A percentile compares a stretch with the other conserved stretches of the same genome.
Conservation (phyloP, 495 filamentous ascomycete genomes). For the Neurospora tetraspora region DNA sequence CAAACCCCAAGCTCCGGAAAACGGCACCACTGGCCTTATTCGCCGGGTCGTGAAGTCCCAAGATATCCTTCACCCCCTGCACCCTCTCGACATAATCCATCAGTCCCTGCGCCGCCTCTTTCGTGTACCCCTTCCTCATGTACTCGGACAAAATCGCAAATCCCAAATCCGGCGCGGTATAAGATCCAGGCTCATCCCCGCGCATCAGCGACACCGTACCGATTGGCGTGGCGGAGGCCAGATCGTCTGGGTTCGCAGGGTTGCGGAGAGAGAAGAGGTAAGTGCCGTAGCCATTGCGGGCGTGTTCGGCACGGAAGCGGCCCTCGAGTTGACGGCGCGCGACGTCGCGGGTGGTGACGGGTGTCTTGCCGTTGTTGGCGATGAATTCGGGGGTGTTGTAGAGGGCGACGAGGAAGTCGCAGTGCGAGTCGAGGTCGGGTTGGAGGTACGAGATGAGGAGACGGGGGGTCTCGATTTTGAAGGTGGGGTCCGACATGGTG, state of each 20-base stretch:
- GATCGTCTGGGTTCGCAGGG: background rate
- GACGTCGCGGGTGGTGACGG: conserved; percentile 15
- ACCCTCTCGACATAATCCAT: conserved; percentile 19
- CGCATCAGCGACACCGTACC: conserved; percentile 24
- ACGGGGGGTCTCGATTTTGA: conserved; percentile 23
- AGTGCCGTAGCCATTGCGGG: conserved; percentile 19
- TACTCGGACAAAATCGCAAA: conserved; percentile 24
- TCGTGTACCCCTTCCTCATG: conserved; percentile 29
- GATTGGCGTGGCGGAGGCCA: conserved; percentile 6
- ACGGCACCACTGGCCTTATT: conserved; percentile 21
- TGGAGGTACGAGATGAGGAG: conserved; percentile 25
- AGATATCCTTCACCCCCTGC: conserved; percentile 12
- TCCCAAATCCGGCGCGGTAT: conserved; percentile 26
- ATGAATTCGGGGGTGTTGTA: conserved; percentile 29
- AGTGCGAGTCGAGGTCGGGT: conserved; percentile 18
- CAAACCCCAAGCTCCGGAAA: conserved; percentile 26
- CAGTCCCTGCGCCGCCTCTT: conserved; percentile 24
- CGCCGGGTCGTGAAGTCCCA: conserved; percentile 14
- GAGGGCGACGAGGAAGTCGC: conserved; percentile 25
- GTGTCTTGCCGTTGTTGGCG: conserved; percentile 11
- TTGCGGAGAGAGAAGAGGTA: conserved; percentile 20
- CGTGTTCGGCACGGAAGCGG: conserved; percentile 17
- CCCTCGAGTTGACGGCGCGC: conserved; percentile 15
- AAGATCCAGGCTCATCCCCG: conserved; percentile 15
- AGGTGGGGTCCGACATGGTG: conserved; percentile 11